Base-by-base conservation (phyloP, 768 basidiomycete genomes). In the Agaricus sinodeliciosus region DNA sequence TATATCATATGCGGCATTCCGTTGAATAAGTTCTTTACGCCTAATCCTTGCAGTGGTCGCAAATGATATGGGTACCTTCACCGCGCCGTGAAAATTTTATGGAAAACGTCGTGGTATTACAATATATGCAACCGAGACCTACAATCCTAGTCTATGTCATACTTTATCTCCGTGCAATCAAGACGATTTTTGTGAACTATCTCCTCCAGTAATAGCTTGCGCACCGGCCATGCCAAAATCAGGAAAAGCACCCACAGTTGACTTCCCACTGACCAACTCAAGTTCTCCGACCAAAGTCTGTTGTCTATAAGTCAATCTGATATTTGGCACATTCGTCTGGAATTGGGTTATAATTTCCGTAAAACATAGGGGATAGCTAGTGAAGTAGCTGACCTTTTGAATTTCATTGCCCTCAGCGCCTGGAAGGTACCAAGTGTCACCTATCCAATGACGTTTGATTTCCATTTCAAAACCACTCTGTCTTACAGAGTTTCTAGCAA, bases 391-490 rank as follows among this genome's bases (percentile, higher is more conserved):
- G 7, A 88, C 93, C 82, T 96, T 97, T 67, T 96, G 76, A 54
- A 98, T 98, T 61, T 95, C 91, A 65, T 99, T 99, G 3, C 96
- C 96, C 5, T 84, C 83, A 0, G 90, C 85, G 16, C 96, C 96
- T 3, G 92, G 88, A 7, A 94, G 76, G 68, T 93, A 98, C 92
- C 93, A 99, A 51, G 87, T 72, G 58, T 88, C 81, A 0, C 96
- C 96, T 2, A 99, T 74, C 93, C 93, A 94, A 65, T 90, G 93
- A 9, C 90, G 85, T 71, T 98, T 98, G 62, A 97, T 67, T 65
- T 95, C 88, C 94, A 97, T 98, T 70, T 99, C 96, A 65, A 97
- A 98, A 1, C 96, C 96, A 61, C 90, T 93, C 65, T 98, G 96
- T 43, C 88, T 75, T 28, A 98, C 96, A 0, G 93, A 95, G 71